phyloP scores from a whole-genome alignment of 208 protist genomes.

The Phytomonas sp. region DNA sequence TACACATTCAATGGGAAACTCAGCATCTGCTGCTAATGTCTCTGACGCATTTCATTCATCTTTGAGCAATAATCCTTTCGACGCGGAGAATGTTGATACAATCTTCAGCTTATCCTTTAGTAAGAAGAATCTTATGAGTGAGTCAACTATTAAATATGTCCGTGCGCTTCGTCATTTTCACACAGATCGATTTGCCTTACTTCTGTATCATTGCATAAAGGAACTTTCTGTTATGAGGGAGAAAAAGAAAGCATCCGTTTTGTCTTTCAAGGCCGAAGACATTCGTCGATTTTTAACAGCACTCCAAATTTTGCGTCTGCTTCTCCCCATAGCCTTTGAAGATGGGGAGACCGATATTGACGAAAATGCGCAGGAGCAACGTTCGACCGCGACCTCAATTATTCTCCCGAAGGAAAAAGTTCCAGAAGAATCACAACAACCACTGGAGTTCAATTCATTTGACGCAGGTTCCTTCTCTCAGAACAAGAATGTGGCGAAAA shows the following conservation, averaged over 20 bases:
- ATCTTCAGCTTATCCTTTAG: slow-evolving; percentile 36
- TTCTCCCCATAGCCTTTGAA: slow-evolving; percentile 70
- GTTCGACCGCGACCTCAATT: slow-evolving; percentile 7
- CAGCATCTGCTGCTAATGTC: slow-evolving; percentile 49
- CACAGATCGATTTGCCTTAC: slow-evolving; percentile 69
- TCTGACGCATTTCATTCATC: slow-evolving; percentile 32
- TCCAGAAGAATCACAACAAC: neutral
- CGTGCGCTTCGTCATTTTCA: slow-evolving; percentile 67
- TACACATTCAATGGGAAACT: slow-evolving; percentile 49
- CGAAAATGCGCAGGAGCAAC: neutral
- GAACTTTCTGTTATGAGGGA: slow-evolving; percentile 21
- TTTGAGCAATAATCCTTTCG: slow-evolving; percentile 17
- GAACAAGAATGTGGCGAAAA: slow-evolving; percentile 14
- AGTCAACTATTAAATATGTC: slow-evolving; percentile 38
- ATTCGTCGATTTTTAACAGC: slow-evolving; percentile 39
- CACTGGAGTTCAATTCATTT: neutral
- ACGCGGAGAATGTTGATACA: slow-evolving; percentile 20
- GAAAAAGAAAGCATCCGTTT: slow-evolving; percentile 10
- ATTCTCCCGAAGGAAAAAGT: slow-evolving; percentile 11
- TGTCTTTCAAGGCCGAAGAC: slow-evolving; percentile 14
- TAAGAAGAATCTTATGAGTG: slow-evolving; percentile 30
- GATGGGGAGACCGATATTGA: slow-evolving; percentile 18
- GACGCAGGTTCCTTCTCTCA: neutral
- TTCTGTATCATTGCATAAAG: slow-evolving; percentile 64
- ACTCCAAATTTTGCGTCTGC: slow-evolving; percentile 44